Percentiles rank a stretch among this genome's conserved stretches.
These are phyloP conservation scores for Prunus mume DNA, from an alignment of 306 rosid genomes.

Conservation along the genomic window DNA sequence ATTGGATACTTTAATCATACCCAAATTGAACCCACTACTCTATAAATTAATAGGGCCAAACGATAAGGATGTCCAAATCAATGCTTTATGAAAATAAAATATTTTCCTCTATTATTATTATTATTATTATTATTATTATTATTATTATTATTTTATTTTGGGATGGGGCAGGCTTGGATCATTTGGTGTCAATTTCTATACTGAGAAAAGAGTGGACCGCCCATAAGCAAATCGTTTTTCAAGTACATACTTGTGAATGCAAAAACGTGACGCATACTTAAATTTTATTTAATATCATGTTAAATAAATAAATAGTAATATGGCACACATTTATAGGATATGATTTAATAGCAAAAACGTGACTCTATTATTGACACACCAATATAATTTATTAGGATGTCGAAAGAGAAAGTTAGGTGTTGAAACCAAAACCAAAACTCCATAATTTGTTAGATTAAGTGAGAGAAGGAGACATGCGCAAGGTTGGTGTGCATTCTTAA, in stretches of 20 bases:
- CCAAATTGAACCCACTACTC: background rate
- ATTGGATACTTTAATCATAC: background rate
- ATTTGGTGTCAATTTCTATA: background rate
- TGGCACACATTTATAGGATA: too few species aligned
- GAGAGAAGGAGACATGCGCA: background rate
- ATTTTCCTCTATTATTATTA: background rate
- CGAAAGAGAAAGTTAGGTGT: background rate
- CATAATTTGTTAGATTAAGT: background rate
- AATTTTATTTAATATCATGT: background rate
- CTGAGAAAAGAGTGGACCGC: background rate
- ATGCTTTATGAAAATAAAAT: background rate
- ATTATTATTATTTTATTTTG: background rate
- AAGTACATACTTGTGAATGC: background rate
- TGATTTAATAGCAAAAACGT: background rate
- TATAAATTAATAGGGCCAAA: background rate
- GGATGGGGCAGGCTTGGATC: background rate
- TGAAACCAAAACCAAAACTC: background rate
- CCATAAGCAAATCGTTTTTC: background rate
- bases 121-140: too few species aligned
- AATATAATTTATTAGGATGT: background rate
- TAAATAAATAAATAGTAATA: background rate
- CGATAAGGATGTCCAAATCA: slow-evolving; percentile 2
- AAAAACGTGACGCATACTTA: background rate
- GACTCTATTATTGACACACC: background rate
- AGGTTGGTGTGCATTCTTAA: background rate